These are phyloP conservation scores for Colletotrichum camelliae DNA, from an alignment of 2,329 filamentous ascomycete genomes.

Conservation along the genomic window DNA sequence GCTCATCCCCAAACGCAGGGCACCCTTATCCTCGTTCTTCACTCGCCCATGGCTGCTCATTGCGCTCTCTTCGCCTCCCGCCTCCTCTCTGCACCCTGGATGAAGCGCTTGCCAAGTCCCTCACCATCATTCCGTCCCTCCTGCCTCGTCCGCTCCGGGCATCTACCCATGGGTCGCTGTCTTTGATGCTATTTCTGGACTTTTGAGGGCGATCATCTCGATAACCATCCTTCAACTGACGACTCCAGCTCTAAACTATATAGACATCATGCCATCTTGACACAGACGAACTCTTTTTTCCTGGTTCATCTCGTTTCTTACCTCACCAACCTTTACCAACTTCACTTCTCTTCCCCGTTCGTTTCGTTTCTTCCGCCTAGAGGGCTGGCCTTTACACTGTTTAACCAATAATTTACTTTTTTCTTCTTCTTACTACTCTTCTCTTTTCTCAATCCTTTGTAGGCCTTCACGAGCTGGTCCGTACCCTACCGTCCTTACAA, in stretches of 20 bases:
- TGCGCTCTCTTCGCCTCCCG: not conserved
- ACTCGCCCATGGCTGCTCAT: not conserved
- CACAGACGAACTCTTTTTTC: not conserved
- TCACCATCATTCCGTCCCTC: constrained; percentile 1
- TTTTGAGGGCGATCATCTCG: constrained; percentile 1
- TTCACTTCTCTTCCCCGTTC: constrained; percentile 10
- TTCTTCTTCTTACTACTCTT: not conserved
- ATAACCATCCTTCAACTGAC: not conserved
- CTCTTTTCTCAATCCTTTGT: constrained; percentile 1
- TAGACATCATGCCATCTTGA: constrained; percentile 20
- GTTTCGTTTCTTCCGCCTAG: constrained; percentile 19
- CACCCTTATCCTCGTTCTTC: not conserved
- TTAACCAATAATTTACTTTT: constrained; percentile 14
- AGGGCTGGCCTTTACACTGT: constrained; percentile 15
- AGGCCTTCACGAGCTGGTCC: constrained; percentile 14
- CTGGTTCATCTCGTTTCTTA: constrained; percentile 10
- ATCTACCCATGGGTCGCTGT: not conserved
- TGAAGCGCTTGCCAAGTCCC: constrained; percentile 17
- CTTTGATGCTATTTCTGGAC: constrained; percentile 19
- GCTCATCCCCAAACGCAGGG: constrained; percentile 9
- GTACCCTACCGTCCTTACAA: constrained; percentile 16
- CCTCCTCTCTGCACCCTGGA: constrained; percentile 6
- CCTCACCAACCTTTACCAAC: not conserved
- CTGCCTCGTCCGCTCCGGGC: not conserved
- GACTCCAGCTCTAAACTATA: not conserved